A percentile compares a stretch with the other conserved stretches of the same genome.
These are phyloP conservation scores for Zygoascus biomembranicola DNA, from an alignment of 805 yeast genomes.

Conservation along the genomic window DNA sequence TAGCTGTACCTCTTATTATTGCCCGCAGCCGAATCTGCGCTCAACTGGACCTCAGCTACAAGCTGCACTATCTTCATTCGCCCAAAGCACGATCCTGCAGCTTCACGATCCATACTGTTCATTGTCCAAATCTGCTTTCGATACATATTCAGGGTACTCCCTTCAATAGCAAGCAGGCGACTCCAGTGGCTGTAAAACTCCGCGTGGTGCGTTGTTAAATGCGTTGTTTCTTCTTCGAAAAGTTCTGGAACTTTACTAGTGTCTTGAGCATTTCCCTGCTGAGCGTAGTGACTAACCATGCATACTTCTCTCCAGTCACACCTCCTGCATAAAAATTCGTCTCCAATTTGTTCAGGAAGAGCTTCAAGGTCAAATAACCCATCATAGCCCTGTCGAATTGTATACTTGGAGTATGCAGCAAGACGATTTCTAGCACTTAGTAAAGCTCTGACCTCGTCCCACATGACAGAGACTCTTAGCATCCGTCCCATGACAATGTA, in stretches of 20 bases:
- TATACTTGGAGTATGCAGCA: slow-evolving; percentile 47
- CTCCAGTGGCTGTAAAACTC: slow-evolving; percentile 71
- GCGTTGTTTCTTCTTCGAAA: slow-evolving; percentile 43
- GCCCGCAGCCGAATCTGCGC: slow-evolving; percentile 3
- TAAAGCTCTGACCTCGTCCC: slow-evolving; percentile 55
- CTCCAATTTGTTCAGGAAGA: slow-evolving; percentile 15
- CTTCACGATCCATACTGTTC: slow-evolving; percentile 52
- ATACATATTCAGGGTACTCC: slow-evolving; percentile 41
- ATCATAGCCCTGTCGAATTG: slow-evolving; percentile 1
- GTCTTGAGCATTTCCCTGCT: slow-evolving; percentile 42
- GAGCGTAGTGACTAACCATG: slow-evolving; percentile 48
- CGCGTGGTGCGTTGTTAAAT: slow-evolving; percentile 39
- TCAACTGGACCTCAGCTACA: background rate
- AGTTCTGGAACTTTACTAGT: slow-evolving; percentile 40
- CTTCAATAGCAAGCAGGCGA: slow-evolving; percentile 63
- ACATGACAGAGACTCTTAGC: slow-evolving; percentile 43
- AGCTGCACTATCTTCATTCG: slow-evolving; percentile 34
- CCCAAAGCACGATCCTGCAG: slow-evolving; percentile 53
- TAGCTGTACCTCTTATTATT: slow-evolving; percentile 14
- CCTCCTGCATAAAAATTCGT: slow-evolving; percentile 31
- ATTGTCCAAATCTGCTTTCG: slow-evolving; percentile 65
- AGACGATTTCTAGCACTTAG: slow-evolving; percentile 65
- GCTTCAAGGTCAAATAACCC: background rate
- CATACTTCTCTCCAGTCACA: slow-evolving; percentile 53
- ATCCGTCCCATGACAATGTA: slow-evolving; percentile 60